These are phyloP conservation scores for Alternaria rosae DNA, from an alignment of 2,329 filamentous ascomycete species.

Conservation along the genomic window DNA sequence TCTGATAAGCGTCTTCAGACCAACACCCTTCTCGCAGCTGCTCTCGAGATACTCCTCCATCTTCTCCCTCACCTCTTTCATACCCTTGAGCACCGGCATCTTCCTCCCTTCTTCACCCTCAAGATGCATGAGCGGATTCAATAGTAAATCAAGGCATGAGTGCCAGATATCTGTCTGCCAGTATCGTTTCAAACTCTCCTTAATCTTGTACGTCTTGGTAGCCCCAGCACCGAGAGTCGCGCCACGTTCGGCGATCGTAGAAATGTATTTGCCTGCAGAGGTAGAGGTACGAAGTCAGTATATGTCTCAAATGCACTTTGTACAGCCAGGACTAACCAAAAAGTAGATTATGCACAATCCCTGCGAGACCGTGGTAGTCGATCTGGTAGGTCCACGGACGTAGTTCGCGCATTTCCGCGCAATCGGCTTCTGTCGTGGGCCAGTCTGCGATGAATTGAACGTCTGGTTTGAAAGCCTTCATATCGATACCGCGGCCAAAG, in stretches of 20 bases:
- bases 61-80: conserved; percentile 72
- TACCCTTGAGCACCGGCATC: conserved; percentile 76
- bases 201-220: conserved; percentile 77
- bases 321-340: no score
- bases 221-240: conserved; percentile 64
- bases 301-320: no score
- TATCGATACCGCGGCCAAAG: conserved; percentile 93
- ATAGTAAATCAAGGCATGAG: conserved; percentile 80
- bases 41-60: conserved; percentile 86
- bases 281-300: no score
- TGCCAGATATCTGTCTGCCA: conserved; percentile 95
- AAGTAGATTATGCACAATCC: conserved; percentile 84
- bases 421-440: conserved; percentile 87
- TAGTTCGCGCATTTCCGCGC: conserved; percentile 92
- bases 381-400: conserved; percentile 98
- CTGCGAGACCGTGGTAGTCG: conserved; percentile 92
- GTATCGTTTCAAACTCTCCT: conserved; percentile 88
- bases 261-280: conserved; percentile 95
- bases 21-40: conserved; percentile 81
- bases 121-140: conserved; percentile 79
- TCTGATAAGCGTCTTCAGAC: conserved; percentile 61
- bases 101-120: conserved; percentile 69
- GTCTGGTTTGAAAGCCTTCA: conserved; percentile 78
- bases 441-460: conserved; percentile 95
- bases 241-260: conserved; percentile 65